Evolutionary conservation across 1,284 basidiomycete species (phyloP).

Genomic region (Leccinum angustisporum): DNA sequence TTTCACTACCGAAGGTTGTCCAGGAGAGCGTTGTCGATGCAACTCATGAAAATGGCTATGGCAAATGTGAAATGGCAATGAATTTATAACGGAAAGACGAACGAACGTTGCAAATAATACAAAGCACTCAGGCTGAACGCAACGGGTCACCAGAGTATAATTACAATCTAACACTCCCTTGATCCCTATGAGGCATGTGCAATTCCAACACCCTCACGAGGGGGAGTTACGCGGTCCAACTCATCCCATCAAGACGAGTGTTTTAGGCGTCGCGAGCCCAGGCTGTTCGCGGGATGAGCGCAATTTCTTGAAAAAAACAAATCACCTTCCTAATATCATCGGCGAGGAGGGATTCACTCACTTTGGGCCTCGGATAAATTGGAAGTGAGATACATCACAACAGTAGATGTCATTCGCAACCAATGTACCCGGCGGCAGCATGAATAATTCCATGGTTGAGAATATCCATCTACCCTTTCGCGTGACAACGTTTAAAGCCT

Average conservation of each 20-base stretch:
- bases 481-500: constrained; percentile 68
- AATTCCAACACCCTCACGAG: constrained; percentile 85
- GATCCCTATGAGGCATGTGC: constrained; percentile 82
- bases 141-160: constrained; percentile 1
- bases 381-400: constrained; percentile 78
- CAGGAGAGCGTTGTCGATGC: constrained; percentile 59
- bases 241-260: constrained; percentile 88
- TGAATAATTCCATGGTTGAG: constrained; percentile 77
- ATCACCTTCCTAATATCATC: constrained; percentile 73
- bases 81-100: not conserved
- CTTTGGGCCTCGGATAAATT: constrained; percentile 89
- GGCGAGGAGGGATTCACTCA: constrained; percentile 62
- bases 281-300: constrained; percentile 28
- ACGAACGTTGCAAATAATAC: constrained; percentile 88
- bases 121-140: constrained; percentile 53
- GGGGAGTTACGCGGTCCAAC: constrained; percentile 85
- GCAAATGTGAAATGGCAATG: not conserved
- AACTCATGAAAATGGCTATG: constrained; percentile 73
- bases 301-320: not conserved
- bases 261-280: constrained; percentile 71
- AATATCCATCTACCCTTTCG: constrained; percentile 75
- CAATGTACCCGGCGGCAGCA: constrained; percentile 55
- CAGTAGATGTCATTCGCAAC: constrained; percentile 88
- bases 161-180: constrained; percentile 44
- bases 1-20: constrained; percentile 74